A percentile compares a stretch with the other conserved stretches of the same genome.
These are phyloP conservation scores for Begonia loranthoides DNA, from an alignment of 306 rosid species.

Conservation along the genomic window DNA sequence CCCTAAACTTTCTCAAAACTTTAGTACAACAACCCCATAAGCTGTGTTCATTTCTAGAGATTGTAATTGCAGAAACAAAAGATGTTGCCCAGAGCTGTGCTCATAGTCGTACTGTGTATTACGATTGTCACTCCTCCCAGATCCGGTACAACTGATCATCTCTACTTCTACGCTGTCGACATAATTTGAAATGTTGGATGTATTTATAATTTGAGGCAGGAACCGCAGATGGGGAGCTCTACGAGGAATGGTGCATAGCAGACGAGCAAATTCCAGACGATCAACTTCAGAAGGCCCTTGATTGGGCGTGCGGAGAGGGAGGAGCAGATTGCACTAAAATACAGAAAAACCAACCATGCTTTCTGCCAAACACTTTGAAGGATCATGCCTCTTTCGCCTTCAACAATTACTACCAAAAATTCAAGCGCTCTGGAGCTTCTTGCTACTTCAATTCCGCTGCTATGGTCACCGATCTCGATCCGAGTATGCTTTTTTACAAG, in stretches of 20 bases:
- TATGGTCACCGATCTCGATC: slow-evolving; percentile 58
- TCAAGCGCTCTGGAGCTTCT: slow-evolving; percentile 51
- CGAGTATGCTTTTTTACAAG: slow-evolving; percentile 35
- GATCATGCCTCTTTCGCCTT: slow-evolving; percentile 85
- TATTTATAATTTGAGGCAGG: too few species aligned
- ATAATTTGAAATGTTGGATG: too few species aligned
- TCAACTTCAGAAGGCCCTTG: slow-evolving; percentile 55
- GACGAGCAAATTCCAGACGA: slow-evolving; percentile 54
- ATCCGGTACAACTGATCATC: too few species aligned
- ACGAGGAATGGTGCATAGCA: slow-evolving; percentile 72
- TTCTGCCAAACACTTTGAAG: slow-evolving; percentile 45
- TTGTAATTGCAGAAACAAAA: too few species aligned
- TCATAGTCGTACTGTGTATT: too few species aligned
- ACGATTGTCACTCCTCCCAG: too few species aligned
- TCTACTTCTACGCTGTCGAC: too few species aligned
- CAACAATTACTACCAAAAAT: slow-evolving; percentile 61
- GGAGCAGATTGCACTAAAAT: slow-evolving; percentile 67
- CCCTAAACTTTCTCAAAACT: too few species aligned
- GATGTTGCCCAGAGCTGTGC: too few species aligned
- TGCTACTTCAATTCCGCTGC: slow-evolving; percentile 71
- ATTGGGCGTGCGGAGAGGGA: slow-evolving; percentile 77
- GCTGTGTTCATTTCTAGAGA: too few species aligned
- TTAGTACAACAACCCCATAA: too few species aligned
- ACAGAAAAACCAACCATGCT: slow-evolving; percentile 53
- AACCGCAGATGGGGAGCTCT: slow-evolving; percentile 18